Conservation (phyloP, 2,329 filamentous ascomycete species). For the Ophiostoma populinum region DNA sequence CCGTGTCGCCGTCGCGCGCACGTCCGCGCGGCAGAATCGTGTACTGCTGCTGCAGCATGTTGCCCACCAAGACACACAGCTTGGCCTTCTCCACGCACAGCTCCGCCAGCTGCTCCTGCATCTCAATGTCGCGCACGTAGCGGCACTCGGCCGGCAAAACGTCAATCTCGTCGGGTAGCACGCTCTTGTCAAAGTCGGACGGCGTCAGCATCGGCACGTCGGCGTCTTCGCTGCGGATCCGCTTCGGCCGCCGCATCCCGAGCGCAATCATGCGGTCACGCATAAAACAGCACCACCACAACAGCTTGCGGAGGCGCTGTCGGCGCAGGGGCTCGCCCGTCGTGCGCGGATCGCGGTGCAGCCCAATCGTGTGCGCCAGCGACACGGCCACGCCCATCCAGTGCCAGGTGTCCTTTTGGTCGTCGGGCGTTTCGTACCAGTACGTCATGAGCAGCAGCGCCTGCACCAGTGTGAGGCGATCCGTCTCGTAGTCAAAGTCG, state of each 20-base stretch:
- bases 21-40: conserved; percentile 77
- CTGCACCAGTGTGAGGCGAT: conserved; percentile 78
- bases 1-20: conserved; percentile 28
- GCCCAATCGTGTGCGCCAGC: conserved; percentile 78
- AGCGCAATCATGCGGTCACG: conserved; percentile 81
- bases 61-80: conserved; percentile 74
- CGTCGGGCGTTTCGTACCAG: conserved; percentile 93
- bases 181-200: conserved; percentile 65
- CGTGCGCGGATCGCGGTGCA: conserved; percentile 66
- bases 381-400: conserved; percentile 97
- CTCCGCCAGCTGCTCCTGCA: conserved; percentile 62
- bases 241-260: conserved; percentile 81
- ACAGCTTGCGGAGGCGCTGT: conserved; percentile 78
- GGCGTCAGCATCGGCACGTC: conserved; percentile 81
- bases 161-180: conserved; percentile 48
- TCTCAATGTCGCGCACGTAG: conserved; percentile 49
- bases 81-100: conserved; percentile 90
- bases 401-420: conserved; percentile 96
- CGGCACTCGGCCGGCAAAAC: conserved; percentile 55
- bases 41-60: conserved; percentile 81
- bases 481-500: conserved; percentile 87
- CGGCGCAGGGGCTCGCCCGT: conserved; percentile 58
- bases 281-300: conserved; percentile 98
- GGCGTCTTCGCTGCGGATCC: conserved; percentile 86
- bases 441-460: conserved; percentile 84